Evolutionary conservation across 2,329 filamentous ascomycete genomes (phyloP), one percentile per base, ranked within the genome.

Genomic region (Pseudopithomyces maydicus): DNA sequence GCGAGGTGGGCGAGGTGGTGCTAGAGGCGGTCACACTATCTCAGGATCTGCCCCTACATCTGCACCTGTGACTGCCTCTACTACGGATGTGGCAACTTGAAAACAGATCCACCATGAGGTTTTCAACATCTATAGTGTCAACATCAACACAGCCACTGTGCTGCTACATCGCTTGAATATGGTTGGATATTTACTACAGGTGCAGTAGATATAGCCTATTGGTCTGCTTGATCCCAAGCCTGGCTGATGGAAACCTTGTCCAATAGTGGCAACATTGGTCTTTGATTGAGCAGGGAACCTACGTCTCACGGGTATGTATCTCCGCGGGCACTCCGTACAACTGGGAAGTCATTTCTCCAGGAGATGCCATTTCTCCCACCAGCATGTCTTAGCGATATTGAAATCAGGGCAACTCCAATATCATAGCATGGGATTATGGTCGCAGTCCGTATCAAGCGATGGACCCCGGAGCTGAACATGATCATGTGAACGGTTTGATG

Each of bases 1-100:
- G 48, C 69, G 74, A 23, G 68, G 69, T 48, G 68, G 73, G 29
- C 68, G 74, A 39, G 71, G 72, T 48, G 66, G 71, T 38, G 70
- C 66, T 12, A 66, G 72, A 39, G 71, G 74, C 29, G 73, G 56
- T 8, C 68, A 71, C 51, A 52, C 47, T 32, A 59, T 48, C 17
- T 19, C 68, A 10, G 55, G 17, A 52, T 15, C 48, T 42, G 26
- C 26, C 15, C 22, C 47, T 19, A 36, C 12, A 33, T 42, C 33
- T 22, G 12, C 12, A 32, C 23, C 49, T 8, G 23, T 32, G 10
- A 41, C 42, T 45, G 36, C 60, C 49, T 17, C 58, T 17, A 48
- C 54, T 35, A 41, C 52, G 23, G 47, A 53, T 33, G 62, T 62
- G 15, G 44, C 67, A 6, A 32, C 63, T n/a, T 46, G 64, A 5